Conservation (phyloP, 148 eudicot species). For the Cornus controversa region DNA sequence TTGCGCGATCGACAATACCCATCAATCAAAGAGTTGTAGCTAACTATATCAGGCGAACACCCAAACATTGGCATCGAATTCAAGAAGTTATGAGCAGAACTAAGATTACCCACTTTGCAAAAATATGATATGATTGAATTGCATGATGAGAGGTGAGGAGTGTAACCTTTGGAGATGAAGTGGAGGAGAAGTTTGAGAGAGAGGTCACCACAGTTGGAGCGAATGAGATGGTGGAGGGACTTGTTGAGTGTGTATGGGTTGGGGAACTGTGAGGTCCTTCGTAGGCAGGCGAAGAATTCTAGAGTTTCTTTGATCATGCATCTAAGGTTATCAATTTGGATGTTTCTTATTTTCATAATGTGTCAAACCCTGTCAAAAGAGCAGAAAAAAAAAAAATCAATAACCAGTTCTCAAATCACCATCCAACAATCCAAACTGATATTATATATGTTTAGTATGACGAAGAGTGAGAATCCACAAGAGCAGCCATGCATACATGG, state of each 20-base stretch:
- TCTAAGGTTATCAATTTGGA: constrained; percentile 12
- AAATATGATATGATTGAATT: constrained; percentile 18
- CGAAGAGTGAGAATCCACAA: not conserved
- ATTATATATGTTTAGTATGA: not conserved
- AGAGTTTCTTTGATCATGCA: constrained; percentile 21
- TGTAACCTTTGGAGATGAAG: constrained; percentile 21
- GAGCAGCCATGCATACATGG: not conserved
- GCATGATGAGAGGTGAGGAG: constrained; percentile 22
- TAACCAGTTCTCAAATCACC: constrained; percentile 14
- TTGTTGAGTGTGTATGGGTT: constrained; percentile 15
- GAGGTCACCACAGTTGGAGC: constrained; percentile 21
- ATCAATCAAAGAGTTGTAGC: constrained; percentile 25
- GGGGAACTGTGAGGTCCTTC: not conserved
- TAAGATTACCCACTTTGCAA: constrained; percentile 19
- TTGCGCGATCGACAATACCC: constrained; percentile 14
- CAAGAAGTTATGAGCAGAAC: constrained; percentile 16
- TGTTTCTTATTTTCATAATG: constrained; percentile 93
- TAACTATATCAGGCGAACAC: constrained; percentile 16
- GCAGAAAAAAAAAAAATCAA: constrained; percentile 13
- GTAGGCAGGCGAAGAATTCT: constrained; percentile 11
- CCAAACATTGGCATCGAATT: constrained; percentile 15
- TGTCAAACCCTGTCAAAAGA: constrained; percentile 65
- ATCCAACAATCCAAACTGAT: not conserved
- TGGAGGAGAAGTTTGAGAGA: constrained; percentile 20
- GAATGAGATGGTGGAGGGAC: constrained; percentile 12